A percentile compares a stretch with the other conserved stretches of the same genome.
Conservation (phyloP, 2,329 filamentous ascomycete genomes). For the Aspergillus fumigatiaffinis region DNA sequence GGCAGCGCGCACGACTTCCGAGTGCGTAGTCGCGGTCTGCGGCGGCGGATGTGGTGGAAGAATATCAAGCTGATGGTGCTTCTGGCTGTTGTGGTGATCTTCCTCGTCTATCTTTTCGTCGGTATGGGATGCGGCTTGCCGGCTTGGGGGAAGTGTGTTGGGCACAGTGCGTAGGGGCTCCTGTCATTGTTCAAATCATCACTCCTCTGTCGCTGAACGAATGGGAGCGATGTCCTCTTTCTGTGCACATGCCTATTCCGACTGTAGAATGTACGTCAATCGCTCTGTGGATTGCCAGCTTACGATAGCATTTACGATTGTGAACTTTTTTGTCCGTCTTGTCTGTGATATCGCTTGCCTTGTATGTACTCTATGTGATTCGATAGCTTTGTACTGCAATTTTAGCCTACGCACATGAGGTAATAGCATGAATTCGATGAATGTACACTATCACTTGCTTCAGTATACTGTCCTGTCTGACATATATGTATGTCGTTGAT, state of each 20-base stretch:
- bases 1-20: conserved; percentile 87
- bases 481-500: neutral
- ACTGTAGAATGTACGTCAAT: conserved; percentile 8
- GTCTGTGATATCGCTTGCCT: neutral
- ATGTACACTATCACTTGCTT: neutral
- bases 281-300: neutral
- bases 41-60: conserved; percentile 99
- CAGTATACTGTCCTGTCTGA: neutral
- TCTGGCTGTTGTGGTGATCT: conserved; percentile 64
- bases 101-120: conserved; percentile 67
- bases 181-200: neutral
- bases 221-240: neutral
- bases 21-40: conserved; percentile 77
- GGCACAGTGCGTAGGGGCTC: conserved; percentile 12
- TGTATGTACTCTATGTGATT: neutral
- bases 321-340: neutral
- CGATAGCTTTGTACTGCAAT: neutral
- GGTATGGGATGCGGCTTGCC: conserved; percentile 70
- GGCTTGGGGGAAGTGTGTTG: conserved; percentile 45
- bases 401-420: neutral
- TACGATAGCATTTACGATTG: neutral
- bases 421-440: neutral
- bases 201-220: neutral
- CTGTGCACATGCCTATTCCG: neutral
- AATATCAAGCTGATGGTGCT: conserved; percentile 92